These are phyloP conservation scores for Barbatosphaeria neglecta DNA, from an alignment of 495 filamentous ascomycete genomes.

Conservation along the genomic window DNA sequence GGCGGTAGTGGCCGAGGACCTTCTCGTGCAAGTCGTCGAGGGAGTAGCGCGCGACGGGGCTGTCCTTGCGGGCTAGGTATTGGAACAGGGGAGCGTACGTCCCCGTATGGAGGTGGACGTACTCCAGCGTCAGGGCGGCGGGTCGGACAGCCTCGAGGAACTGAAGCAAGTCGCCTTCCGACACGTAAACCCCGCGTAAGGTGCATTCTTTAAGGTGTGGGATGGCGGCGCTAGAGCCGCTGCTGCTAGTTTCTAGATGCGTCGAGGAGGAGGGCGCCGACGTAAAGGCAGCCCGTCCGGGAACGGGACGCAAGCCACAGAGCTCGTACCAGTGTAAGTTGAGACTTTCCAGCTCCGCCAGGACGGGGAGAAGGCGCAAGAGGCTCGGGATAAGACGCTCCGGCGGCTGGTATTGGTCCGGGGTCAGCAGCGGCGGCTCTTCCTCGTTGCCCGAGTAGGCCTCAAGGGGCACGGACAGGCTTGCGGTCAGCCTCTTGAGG, in stretches of 20 bases:
- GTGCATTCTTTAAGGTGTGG: slow-evolving; percentile 1
- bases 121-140: background rate
- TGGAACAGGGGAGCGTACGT: background rate
- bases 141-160: slow-evolving; percentile 2
- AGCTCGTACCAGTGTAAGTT: background rate
- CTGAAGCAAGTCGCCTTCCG: background rate
- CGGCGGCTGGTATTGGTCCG: background rate
- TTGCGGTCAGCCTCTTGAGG: slow-evolving; percentile 18
- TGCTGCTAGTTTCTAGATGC: background rate
- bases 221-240: background rate
- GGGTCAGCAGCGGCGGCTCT: background rate
- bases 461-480: background rate
- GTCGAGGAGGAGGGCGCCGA: background rate
- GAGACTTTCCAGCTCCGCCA: background rate
- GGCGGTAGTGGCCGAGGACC: background rate
- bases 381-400: background rate
- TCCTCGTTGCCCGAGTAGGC: background rate
- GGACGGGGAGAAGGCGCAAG: background rate
- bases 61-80: background rate
- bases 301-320: background rate
- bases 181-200: background rate
- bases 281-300: background rate
- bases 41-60: background rate
- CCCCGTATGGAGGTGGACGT: background rate
- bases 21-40: background rate